Evolutionary conservation across 306 rosid genomes (phyloP).

Genomic region (Vigna hirtella): DNA sequence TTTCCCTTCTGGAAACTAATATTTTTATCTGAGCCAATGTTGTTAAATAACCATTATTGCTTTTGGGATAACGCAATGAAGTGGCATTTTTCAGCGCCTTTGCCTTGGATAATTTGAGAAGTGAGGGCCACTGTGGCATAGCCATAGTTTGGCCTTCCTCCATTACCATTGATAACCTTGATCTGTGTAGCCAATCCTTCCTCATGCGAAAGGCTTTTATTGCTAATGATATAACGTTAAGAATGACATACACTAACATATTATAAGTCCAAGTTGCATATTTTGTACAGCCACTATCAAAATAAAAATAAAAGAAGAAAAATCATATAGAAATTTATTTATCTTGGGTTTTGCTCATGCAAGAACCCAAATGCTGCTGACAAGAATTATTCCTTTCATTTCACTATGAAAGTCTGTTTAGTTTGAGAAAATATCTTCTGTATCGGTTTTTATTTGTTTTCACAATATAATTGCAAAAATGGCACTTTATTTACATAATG

Average conservation of each 20-base stretch:
- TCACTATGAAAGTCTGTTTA: conserved; percentile 19
- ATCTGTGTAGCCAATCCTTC: conserved; percentile 4
- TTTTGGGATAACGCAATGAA: not conserved
- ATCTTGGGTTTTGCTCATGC: conserved; percentile 12
- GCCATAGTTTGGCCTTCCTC: not conserved
- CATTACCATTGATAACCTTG: not conserved
- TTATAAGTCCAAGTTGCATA: conserved; percentile 1
- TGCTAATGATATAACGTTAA: conserved; percentile 1
- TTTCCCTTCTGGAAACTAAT: not conserved
- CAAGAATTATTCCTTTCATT: not conserved
- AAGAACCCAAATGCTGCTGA: not conserved
- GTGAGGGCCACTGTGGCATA: not conserved
- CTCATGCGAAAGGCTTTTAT: not conserved
- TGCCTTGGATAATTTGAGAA: not conserved
- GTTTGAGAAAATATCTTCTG: not conserved
- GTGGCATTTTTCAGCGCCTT: not conserved
- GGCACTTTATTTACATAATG: not conserved
- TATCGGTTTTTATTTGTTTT: not conserved
- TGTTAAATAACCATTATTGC: not conserved
- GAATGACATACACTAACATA: conserved; percentile 4
- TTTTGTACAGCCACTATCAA: not conserved
- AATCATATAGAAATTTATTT: conserved; percentile 13
- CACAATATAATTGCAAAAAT: not conserved
- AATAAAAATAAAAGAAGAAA: not conserved
- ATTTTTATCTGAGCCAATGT: conserved; percentile 9